Evolutionary conservation across 768 basidiomycete species (phyloP), one percentile per base, ranked within the genome.

Genomic region (Boletus coccyginus): DNA sequence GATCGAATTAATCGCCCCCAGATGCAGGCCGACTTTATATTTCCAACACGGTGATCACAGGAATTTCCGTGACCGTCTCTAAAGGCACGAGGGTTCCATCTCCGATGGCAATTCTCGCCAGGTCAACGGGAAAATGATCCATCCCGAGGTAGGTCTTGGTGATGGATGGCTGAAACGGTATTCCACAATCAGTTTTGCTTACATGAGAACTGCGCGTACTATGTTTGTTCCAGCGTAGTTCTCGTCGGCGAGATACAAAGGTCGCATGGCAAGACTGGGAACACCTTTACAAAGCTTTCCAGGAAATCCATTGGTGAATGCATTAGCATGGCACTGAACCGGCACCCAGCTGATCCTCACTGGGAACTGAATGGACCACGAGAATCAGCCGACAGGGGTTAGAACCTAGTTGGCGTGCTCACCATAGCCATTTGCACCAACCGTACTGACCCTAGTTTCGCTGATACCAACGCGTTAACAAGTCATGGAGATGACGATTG

Each of bases 161-260:
- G 62, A 91, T 90, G 64, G 89, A 89, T 5, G 88, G 87, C 86
- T 89, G 10, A 84, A 73, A 7, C 5, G 4, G 17, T 17, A 5
- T 53, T 14, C 27, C 3, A 46, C 5, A n/a, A n/a, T n/a, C n/a
- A n/a, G n/a, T n/a, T n/a, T n/a, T 16, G 17, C 17, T 16, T 14
- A n/a, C 3, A 8, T 5, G 19, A 33, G 83, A 86, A 29, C 24
- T 21, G 44, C 7, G 67, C 81, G 55, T 60, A 83, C 82, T 46
- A 89, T 88, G 60, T 83, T 88, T 46, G 75, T 78, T 27, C 88
- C 88, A 21, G 88, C 81, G 69, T 89, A 90, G 64, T 85, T 87
- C 70, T 90, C 88, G 5, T 88, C 88, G 0, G 83, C 83, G n/a
- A 91, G 64, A 66, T 84, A 72, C 46, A 90, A 73, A 17, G 88